These are phyloP conservation scores for Mallotus japonicus DNA, from an alignment of 441 rosid species.

Conservation along the genomic window DNA sequence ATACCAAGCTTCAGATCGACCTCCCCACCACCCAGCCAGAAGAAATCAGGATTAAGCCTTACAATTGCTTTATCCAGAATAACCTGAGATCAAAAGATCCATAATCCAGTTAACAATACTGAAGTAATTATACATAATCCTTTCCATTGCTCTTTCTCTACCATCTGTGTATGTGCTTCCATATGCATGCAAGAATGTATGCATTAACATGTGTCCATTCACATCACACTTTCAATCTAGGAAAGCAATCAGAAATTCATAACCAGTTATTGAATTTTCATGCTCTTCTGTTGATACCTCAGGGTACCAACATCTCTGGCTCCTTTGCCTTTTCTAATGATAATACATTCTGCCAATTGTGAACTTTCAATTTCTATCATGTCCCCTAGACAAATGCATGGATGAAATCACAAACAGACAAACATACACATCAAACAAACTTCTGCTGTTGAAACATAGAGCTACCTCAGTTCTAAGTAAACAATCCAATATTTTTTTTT, in stretches of 20 bases:
- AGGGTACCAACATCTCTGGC: background rate
- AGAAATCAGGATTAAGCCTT: constrained; percentile 65
- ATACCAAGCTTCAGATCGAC: constrained; percentile 81
- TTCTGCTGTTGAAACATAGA: background rate
- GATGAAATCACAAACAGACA: constrained; percentile 1
- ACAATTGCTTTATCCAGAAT: constrained; percentile 83
- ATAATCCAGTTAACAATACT: constrained; percentile 12
- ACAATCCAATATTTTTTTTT: constrained; percentile 4
- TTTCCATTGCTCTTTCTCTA: background rate
- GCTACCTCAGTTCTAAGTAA: constrained; percentile 14
- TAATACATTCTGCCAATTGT: too few relatives aligned
- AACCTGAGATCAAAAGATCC: constrained; percentile 51
- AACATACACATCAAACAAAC: constrained; percentile 10
- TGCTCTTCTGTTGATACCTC: background rate
- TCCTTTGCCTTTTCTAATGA: background rate
- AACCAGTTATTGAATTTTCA: background rate
- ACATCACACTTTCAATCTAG: background rate
- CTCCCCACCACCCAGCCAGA: constrained; percentile 94
- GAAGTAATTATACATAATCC: background rate
- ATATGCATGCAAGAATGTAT: background rate
- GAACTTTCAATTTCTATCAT: background rate
- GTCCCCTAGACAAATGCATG: constrained; percentile 13
- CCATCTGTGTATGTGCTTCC: background rate
- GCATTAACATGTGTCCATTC: background rate
- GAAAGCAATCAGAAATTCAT: background rate